Evolutionary conservation across 371 early-diverging fungal species (phyloP).

Genomic region (Rhizopus microsporus): DNA sequence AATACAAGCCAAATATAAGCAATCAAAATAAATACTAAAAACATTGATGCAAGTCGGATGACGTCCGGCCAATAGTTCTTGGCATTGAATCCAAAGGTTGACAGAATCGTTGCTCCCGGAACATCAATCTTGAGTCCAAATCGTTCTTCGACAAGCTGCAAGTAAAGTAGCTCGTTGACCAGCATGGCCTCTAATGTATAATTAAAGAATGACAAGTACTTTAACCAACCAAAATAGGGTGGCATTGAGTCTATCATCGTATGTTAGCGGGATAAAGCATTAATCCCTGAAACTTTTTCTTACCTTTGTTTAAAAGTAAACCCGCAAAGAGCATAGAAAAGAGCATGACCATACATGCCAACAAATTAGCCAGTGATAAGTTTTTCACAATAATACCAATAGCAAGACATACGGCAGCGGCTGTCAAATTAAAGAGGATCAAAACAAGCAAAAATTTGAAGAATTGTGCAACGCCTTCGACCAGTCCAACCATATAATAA

Average conservation of each 20-base stretch:
- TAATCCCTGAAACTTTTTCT: not conserved
- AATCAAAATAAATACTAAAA: conserved; percentile 63
- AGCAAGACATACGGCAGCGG: conserved; percentile 78
- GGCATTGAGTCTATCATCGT: conserved; percentile 71
- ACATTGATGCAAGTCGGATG: conserved; percentile 61
- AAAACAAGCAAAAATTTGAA: conserved; percentile 83
- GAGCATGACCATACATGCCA: conserved; percentile 79
- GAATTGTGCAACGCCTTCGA: conserved; percentile 66
- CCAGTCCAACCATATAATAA: conserved; percentile 88
- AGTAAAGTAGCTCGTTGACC: conserved; percentile 81
- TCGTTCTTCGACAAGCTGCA: conserved; percentile 79
- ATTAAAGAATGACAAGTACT: conserved; percentile 84
- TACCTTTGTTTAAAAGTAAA: conserved; percentile 81
- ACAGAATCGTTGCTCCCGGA: conserved; percentile 83
- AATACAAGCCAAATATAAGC: conserved; percentile 82
- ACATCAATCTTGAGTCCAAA: conserved; percentile 85
- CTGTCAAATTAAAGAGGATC: conserved; percentile 84
- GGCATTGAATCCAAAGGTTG: conserved; percentile 89
- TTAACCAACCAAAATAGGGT: conserved; percentile 72
- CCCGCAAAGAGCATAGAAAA: conserved; percentile 93
- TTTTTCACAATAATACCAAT: conserved; percentile 78
- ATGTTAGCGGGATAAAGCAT: not conserved
- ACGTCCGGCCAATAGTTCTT: conserved; percentile 87
- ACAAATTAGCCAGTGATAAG: conserved; percentile 77
- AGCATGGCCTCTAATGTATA: conserved; percentile 88